Evolutionary conservation across 257 asterid species (phyloP).

Genomic region (Primulina huaijiensis): DNA sequence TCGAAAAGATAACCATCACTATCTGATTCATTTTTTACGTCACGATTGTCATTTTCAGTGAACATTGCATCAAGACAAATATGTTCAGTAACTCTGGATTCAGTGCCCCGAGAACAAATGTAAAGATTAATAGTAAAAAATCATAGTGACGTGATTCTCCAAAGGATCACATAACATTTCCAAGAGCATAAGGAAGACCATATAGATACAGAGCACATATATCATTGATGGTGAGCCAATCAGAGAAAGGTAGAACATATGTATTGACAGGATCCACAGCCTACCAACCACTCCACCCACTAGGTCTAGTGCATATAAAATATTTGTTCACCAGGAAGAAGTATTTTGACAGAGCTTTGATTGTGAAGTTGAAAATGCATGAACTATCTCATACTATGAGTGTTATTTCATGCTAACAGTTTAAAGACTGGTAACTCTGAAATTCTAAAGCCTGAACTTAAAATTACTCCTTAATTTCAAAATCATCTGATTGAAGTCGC

Average conservation of each 20-base stretch:
- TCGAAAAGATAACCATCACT: constrained; percentile 97
- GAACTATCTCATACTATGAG: constrained; percentile 5
- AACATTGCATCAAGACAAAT: constrained; percentile 60
- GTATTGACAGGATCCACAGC: neutral
- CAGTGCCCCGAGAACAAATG: constrained; percentile 36
- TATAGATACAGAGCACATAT: neutral
- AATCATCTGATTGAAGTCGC: constrained; percentile 1
- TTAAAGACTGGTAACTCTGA: neutral
- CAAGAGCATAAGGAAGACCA: neutral
- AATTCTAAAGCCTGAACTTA: neutral
- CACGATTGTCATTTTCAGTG: constrained; percentile 46
- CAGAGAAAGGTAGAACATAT: neutral
- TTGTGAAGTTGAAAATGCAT: neutral
- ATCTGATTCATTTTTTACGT: constrained; percentile 58
- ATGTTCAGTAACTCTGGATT: constrained; percentile 38
- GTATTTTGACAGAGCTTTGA: neutral
- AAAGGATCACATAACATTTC: constrained; percentile 12
- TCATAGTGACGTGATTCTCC: neutral
- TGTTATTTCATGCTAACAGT: neutral
- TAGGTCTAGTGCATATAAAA: neutral
- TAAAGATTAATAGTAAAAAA: constrained; percentile 14
- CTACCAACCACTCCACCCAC: neutral
- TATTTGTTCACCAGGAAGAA: neutral
- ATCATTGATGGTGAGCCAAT: neutral
- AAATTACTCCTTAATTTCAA: neutral